Percentiles rank a stretch among this genome's conserved stretches.
Evolutionary conservation across 306 rosid genomes (phyloP).

Genomic region (Trichosanthes cucumerina): DNA sequence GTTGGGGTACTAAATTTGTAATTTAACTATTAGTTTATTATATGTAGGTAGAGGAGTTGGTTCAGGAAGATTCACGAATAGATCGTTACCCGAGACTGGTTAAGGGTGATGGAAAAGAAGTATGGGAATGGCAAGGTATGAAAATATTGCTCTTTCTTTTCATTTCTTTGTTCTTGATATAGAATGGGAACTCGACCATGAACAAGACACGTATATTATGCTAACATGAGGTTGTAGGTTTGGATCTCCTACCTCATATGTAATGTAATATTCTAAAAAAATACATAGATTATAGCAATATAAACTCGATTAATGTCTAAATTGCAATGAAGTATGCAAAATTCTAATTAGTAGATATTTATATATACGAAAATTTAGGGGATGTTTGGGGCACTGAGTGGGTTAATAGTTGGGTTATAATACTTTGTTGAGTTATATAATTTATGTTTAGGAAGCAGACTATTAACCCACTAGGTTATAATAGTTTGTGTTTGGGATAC

Average conservation of each 20-base stretch:
- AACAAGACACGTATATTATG: neutral
- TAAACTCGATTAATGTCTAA: neutral
- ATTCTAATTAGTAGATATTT: neutral
- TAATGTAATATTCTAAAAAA: neutral
- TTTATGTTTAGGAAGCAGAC: too few relatives aligned
- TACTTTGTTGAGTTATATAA: too few relatives aligned
- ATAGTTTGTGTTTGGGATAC: too few relatives aligned
- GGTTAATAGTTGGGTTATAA: too few relatives aligned
- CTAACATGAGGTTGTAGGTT: neutral
- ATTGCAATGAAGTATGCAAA: neutral
- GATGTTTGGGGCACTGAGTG: too few relatives aligned
- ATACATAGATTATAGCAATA: neutral
- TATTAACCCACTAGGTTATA: too few relatives aligned
- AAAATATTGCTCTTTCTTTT: neutral
- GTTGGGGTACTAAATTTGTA: neutral
- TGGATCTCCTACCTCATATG: neutral
- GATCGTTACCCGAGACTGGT: conserved; percentile 81
- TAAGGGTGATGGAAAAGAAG: conserved; percentile 85
- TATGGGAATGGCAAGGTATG: conserved; percentile 88
- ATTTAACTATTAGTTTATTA: neutral
- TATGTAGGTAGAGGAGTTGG: conserved; percentile 71
- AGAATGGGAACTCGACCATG: neutral
- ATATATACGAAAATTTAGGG: neutral
- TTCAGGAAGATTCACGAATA: conserved; percentile 81
- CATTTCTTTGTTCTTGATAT: neutral